A percentile compares a stretch with the other conserved stretches of the same genome.
phyloP scores from a whole-genome alignment of 1,284 basidiomycete species.

The Puccinia hordei region DNA sequence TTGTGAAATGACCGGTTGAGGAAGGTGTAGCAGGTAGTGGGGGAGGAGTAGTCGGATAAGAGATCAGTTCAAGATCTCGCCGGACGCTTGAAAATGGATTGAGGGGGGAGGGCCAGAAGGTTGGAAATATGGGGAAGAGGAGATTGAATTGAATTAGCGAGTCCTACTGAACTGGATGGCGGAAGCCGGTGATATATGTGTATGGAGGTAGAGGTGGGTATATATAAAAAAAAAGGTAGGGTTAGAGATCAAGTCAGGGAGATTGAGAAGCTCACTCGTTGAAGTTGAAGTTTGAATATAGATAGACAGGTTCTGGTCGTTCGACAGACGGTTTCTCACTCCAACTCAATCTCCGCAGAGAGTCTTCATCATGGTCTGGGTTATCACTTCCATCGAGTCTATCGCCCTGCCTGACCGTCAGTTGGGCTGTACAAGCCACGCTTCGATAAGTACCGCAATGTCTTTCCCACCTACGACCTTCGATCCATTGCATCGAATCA shows the following conservation, averaged over 20 bases:
- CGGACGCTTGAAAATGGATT: slow-evolving; percentile 69
- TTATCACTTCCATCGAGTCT: slow-evolving; percentile 36
- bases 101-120: background rate
- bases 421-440: slow-evolving; percentile 63
- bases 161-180: slow-evolving; percentile 1
- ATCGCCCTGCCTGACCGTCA: slow-evolving; percentile 52
- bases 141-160: slow-evolving; percentile 36
- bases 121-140: background rate
- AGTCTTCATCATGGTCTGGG: slow-evolving; percentile 40
- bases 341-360: slow-evolving; percentile 46
- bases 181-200: background rate
- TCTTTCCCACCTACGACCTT: slow-evolving; percentile 74
- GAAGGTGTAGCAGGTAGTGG: slow-evolving; percentile 64
- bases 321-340: slow-evolving; percentile 59
- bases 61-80: slow-evolving; percentile 83
- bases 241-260: too few relatives aligned
- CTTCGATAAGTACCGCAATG: slow-evolving; percentile 91
- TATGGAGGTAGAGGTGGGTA: background rate
- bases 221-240: background rate
- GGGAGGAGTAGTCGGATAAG: slow-evolving; percentile 66
- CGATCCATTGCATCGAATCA: slow-evolving; percentile 71
- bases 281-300: slow-evolving; percentile 85
- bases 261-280: slow-evolving; percentile 61
- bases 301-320: slow-evolving; percentile 73
- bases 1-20: slow-evolving; percentile 53